These are phyloP conservation scores for Cladosporium austrohemisphaericum DNA, from an alignment of 2,329 filamentous ascomycete species.

Conservation along the genomic window DNA sequence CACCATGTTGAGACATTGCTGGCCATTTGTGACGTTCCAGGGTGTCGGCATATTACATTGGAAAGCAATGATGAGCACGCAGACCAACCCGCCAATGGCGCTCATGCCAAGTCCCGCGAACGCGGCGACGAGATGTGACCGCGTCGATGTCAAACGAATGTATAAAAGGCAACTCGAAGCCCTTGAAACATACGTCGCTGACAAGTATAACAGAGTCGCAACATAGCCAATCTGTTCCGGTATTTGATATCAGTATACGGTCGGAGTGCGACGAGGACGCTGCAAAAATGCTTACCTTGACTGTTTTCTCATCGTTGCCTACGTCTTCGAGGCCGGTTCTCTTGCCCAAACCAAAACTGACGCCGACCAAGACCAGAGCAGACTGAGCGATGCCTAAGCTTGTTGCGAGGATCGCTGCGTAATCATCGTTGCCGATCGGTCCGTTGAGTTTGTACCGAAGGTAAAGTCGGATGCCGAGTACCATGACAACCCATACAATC, in stretches of 20 bases:
- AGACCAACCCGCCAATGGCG: conserved; percentile 17
- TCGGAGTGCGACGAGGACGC: no score
- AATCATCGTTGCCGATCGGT: conserved; percentile 28
- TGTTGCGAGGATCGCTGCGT: conserved; percentile 26
- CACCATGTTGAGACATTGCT: conserved; percentile 19
- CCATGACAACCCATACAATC: conserved; percentile 24
- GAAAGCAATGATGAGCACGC: conserved; percentile 20
- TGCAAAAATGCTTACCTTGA: neutral
- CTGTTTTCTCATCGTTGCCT: neutral
- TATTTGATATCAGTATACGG: no score
- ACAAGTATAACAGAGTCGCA: neutral
- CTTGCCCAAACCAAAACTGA: conserved; percentile 24
- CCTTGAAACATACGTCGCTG: conserved; percentile 18
- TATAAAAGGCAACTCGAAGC: conserved; percentile 27
- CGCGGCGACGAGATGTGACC: conserved; percentile 19
- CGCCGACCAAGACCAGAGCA: conserved; percentile 18
- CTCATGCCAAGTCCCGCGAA: conserved; percentile 18
- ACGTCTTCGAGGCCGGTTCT: neutral
- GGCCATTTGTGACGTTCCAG: conserved; percentile 19
- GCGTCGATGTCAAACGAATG: conserved; percentile 21
- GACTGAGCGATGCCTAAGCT: conserved; percentile 22
- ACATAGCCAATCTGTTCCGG: conserved; percentile 9
- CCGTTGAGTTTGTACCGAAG: conserved; percentile 29
- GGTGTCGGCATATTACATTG: conserved; percentile 24
- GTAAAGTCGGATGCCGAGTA: conserved; percentile 26